These are phyloP conservation scores for Kickxella alabastrina DNA, from an alignment of 192 early-diverging fungal genomes.

Conservation along the genomic window DNA sequence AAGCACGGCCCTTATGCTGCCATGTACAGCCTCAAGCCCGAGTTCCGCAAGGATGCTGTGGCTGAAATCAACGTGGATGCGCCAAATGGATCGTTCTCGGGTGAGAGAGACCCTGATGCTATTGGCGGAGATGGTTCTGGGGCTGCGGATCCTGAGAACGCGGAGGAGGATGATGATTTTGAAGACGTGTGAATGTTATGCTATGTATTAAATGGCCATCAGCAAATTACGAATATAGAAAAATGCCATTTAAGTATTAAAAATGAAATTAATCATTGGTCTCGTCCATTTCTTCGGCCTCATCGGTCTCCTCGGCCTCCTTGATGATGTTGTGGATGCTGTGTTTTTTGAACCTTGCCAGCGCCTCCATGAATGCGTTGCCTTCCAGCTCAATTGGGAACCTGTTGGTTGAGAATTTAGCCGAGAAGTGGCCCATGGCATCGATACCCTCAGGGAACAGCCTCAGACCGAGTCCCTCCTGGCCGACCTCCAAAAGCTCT, in stretches of 20 bases:
- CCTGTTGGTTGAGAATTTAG: slow-evolving; percentile 39
- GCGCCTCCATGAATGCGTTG: slow-evolving; percentile 20
- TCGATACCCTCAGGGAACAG: slow-evolving; percentile 43
- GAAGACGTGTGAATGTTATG: slow-evolving; percentile 32
- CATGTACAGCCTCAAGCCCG: slow-evolving; percentile 81
- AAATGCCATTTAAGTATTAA: not conserved
- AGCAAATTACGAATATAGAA: too few relatives aligned
- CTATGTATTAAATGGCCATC: not conserved
- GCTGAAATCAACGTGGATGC: slow-evolving; percentile 18
- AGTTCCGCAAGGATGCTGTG: slow-evolving; percentile 57
- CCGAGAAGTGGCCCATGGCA: slow-evolving; percentile 31
- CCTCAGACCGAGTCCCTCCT: slow-evolving; percentile 16
- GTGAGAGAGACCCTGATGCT: not conserved
- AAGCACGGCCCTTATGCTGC: slow-evolving; percentile 80
- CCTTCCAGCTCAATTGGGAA: slow-evolving; percentile 44
- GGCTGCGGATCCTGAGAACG: slow-evolving; percentile 19
- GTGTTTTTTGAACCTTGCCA: slow-evolving; percentile 30
- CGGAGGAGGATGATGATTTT: slow-evolving; percentile 51
- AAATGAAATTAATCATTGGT: not conserved
- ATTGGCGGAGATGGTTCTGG: slow-evolving; percentile 4
- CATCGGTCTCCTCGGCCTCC: slow-evolving; percentile 4
- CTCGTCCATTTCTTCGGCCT: slow-evolving; percentile 2
- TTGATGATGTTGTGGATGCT: too few relatives aligned
- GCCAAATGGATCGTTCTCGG: slow-evolving; percentile 14
- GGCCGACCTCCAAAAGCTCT: slow-evolving; percentile 45